Percentiles rank a stretch among this genome's conserved stretches.
These are phyloP conservation scores for Craspedostauros australis DNA, from an alignment of 108 stramenopile species.

Conservation along the genomic window DNA sequence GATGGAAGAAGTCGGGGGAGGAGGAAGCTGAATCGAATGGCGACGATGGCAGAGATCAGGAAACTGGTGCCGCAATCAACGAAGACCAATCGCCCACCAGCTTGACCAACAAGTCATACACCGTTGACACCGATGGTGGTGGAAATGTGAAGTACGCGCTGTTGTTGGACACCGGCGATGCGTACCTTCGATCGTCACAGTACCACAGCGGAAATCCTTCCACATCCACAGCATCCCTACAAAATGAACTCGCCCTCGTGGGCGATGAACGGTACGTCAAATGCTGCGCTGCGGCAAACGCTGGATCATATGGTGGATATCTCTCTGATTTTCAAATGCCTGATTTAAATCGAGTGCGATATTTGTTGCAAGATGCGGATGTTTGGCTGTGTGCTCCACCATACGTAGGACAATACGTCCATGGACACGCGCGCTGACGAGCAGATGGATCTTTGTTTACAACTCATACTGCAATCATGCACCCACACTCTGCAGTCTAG, in stretches of 20 bases:
- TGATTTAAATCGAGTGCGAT: too few relatives aligned
- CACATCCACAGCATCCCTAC: constrained; percentile 5
- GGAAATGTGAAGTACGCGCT: constrained; percentile 42
- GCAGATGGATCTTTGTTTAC: too few relatives aligned
- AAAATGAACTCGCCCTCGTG: constrained; percentile 46
- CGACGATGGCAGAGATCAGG: background rate
- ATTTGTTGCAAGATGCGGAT: too few relatives aligned
- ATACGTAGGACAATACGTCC: too few relatives aligned
- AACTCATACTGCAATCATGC: too few relatives aligned
- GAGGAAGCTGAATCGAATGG: constrained; percentile 6
- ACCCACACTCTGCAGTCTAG: too few relatives aligned
- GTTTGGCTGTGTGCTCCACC: too few relatives aligned
- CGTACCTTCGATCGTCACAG: constrained; percentile 24
- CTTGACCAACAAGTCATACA: constrained; percentile 63
- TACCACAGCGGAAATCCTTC: constrained; percentile 11
- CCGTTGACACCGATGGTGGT: constrained; percentile 12
- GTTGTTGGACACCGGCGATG: constrained; percentile 62
- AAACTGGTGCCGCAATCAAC: too few relatives aligned
- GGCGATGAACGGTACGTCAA: constrained; percentile 42
- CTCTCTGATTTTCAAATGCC: too few relatives aligned
- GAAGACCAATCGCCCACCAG: constrained; percentile 34
- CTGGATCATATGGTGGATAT: too few relatives aligned
- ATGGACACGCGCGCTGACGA: too few relatives aligned
- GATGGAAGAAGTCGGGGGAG: constrained; percentile 61
- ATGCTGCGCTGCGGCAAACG: too few relatives aligned